Base-by-base conservation (phyloP, 2,329 filamentous ascomycete genomes). In the Aspergillus fructus region DNA sequence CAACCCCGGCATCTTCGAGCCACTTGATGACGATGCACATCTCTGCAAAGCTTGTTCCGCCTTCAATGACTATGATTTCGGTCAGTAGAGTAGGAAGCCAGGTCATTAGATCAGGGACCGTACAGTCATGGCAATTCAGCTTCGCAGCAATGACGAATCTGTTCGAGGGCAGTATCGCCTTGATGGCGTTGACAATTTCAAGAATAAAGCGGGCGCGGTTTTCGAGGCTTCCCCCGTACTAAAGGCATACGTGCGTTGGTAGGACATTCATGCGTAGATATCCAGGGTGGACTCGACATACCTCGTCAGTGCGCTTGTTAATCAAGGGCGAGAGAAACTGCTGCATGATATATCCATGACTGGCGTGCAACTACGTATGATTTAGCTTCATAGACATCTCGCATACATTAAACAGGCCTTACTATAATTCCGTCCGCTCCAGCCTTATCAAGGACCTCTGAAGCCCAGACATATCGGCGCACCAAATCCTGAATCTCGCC, bases 121-220 rank as follows among this genome's bases (percentile, higher is more conserved):
- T 33, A 47, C 43, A 47, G 9, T 47, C 43, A 17, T 47, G 43
- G 1, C 43, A 47, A n/a, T 30, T 47, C 21, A 47, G n/a, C 23
- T 47, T 47, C 21, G 24, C 23, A 1, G 12, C 43, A 47, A 47
- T 47, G 11, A 47, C 23, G 13, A 47, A 47, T n/a, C 9, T 47
- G 43, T 17, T 27, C n/a, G 47, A 58, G 5, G 62, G 59, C 3
- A 64, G 52, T 46, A 58, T 60, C 9, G 51, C 40, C 23, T 61
- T 63, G 30, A 66, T 64, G 2, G 62, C 62, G 13, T 64, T 49
- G 17, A 63, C 61, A 17, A 63, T 45, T 24, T 64, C 62, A 2
- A 66, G 59, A 24, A 66, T 63, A 33, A 66, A 63, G 0, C 64
- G 61, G 3, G 64, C 62, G 4, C 64, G 61, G 42, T 64, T 66